Base-by-base conservation (phyloP, 2,329 filamentous ascomycete genomes). In the Arthrobotrys entomopaga region DNA sequence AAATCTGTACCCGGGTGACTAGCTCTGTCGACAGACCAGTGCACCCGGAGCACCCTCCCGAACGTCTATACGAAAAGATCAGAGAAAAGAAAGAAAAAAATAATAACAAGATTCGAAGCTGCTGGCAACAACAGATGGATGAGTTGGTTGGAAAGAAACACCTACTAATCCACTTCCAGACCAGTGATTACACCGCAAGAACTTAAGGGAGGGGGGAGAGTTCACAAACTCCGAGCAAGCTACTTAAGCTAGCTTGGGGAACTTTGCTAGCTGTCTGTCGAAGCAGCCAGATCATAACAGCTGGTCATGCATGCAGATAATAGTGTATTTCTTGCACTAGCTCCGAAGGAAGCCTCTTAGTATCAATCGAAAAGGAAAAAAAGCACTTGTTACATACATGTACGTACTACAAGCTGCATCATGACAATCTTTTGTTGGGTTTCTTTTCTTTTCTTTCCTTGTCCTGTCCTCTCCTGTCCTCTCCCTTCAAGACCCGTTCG, bases 131-230 rank as follows among this genome's bases (percentile, higher is more conserved):
- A 34, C 29, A 34, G 29, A 34, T 10, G n/a, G 29, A 13, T 65
- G 60, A 72, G 52, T 63, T 61, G 69, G 69, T 61, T 54, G 7
- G 29, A 34, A 34, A 42, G 53, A 34, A 40, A 29, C 24, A 54
- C 49, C 69, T 42, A 66, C 67, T 65, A 61, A 65, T 34, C 64
- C 61, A 34, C 49, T 59, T 66, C 69, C 66, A 73, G 69, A 66
- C 61, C 58, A 29, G 56, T 24, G 57, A 61, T 54, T 59, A 42
- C 13, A 52, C n/a, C 11, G 7, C 26, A 8, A 22, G 16, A 34
- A 43, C 15, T 5, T 4, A 24, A 24, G 20, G 26, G 46, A 16
- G 24, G 22, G 49, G 20, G 20, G 48, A 46, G 53, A 50, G 43
- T 40, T 34, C 43, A 34, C 29, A 34, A 34, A 34, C 6, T 34